phyloP scores from a whole-genome alignment of 768 basidiomycete genomes.

The Termitomyces sp. region DNA sequence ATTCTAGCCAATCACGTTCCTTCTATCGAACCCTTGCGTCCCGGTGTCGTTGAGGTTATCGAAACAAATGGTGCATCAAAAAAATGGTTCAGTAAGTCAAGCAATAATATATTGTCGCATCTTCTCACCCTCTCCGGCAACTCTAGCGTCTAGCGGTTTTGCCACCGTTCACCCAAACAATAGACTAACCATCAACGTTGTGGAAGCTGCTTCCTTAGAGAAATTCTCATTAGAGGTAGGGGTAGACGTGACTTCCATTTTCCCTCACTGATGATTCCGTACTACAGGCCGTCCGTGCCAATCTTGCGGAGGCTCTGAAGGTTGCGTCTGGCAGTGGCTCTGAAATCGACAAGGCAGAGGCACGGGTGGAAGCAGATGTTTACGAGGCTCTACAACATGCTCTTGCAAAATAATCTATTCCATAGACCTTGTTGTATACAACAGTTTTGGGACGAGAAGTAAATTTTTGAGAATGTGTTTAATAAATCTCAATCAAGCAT shows the following conservation, averaged over 20 bases:
- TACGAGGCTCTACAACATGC: constrained; percentile 94
- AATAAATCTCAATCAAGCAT: neutral
- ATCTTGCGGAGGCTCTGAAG: constrained; percentile 83
- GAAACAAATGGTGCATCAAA: constrained; percentile 73
- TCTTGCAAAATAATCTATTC: constrained; percentile 31
- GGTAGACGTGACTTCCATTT: constrained; percentile 15
- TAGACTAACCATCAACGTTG: constrained; percentile 91
- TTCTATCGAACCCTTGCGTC: constrained; percentile 91
- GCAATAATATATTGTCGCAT: neutral
- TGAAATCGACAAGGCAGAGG: constrained; percentile 91
- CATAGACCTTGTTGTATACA: neutral
- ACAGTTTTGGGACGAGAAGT: neutral
- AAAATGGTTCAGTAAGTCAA: constrained; percentile 91
- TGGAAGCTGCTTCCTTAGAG: constrained; percentile 92
- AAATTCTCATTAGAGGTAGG: constrained; percentile 84
- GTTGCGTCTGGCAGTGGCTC: constrained; percentile 79
- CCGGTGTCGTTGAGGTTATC: constrained; percentile 92
- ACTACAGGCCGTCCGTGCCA: constrained; percentile 77
- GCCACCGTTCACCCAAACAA: constrained; percentile 98
- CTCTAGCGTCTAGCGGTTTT: constrained; percentile 90
- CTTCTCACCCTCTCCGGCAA: neutral
- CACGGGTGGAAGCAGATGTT: constrained; percentile 91
- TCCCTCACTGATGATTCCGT: neutral
- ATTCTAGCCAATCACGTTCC: constrained; percentile 98
- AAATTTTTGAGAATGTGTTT: neutral